A percentile compares a stretch with the other conserved stretches of the same genome.
Conservation (phyloP, 2,329 filamentous ascomycete genomes). For the Trichoderma atrobrunneum region DNA sequence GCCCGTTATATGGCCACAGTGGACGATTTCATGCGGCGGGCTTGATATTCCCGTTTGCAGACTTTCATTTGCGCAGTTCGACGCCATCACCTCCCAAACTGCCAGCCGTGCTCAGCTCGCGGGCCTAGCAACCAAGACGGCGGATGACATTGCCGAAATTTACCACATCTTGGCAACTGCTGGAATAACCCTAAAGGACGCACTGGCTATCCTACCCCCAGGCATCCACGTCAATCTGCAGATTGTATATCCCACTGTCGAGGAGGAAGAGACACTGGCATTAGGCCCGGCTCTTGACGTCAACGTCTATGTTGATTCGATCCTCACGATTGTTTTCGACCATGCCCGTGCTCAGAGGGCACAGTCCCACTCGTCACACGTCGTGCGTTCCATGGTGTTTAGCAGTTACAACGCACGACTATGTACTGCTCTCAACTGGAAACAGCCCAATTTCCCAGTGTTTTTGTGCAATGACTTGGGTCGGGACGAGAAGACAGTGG, state of each 20-base stretch:
- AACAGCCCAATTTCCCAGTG: slow-evolving; percentile 96
- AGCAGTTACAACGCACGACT: slow-evolving; percentile 88
- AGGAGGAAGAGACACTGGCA: slow-evolving; percentile 67
- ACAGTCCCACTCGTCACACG: slow-evolving; percentile 64
- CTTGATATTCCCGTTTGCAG: slow-evolving; percentile 80
- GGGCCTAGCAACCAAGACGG: slow-evolving; percentile 44
- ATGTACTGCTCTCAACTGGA: slow-evolving; percentile 96
- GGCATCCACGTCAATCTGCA: slow-evolving; percentile 90
- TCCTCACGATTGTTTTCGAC: slow-evolving; percentile 84
- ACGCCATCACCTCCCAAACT: slow-evolving; percentile 46
- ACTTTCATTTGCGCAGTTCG: slow-evolving; percentile 71
- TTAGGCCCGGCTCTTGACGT: slow-evolving; percentile 77
- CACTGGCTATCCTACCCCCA: slow-evolving; percentile 69
- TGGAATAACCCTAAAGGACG: slow-evolving; percentile 76
- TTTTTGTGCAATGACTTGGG: slow-evolving; percentile 93
- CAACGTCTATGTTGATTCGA: slow-evolving; percentile 80
- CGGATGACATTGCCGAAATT: slow-evolving; percentile 59
- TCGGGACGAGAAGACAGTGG: slow-evolving; percentile 48
- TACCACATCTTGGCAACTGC: slow-evolving; percentile 71
- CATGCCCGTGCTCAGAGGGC: slow-evolving; percentile 70
- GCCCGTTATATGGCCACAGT: slow-evolving; percentile 82
- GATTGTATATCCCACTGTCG: slow-evolving; percentile 75
- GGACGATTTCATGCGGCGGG: slow-evolving; percentile 72
- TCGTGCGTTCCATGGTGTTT: slow-evolving; percentile 85
- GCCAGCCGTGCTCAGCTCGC: slow-evolving; percentile 44